phyloP scores from a whole-genome alignment of 2,329 filamentous ascomycete genomes.

The Clarireedia sp. region DNA sequence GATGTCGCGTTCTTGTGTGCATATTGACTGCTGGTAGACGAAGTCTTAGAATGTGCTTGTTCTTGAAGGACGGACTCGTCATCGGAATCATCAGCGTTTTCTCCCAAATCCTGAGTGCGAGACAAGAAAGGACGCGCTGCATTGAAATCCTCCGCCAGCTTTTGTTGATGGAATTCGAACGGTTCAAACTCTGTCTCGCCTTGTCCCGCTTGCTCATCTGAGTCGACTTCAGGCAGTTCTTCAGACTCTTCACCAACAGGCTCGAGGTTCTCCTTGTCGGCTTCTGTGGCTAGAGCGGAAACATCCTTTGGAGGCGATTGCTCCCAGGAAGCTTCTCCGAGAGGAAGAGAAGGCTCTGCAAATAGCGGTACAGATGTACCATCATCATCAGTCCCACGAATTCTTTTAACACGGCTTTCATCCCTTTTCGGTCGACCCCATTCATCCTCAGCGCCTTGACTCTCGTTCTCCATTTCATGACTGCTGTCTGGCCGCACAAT shows the following conservation, averaged over 20 bases:
- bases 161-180: conserved; percentile 49
- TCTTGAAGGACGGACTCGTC: conserved; percentile 13
- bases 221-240: conserved; percentile 18
- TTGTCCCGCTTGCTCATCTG: conserved; percentile 34
- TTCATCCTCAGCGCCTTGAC: conserved; percentile 42
- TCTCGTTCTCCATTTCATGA: conserved; percentile 34
- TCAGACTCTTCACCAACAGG: conserved; percentile 15
- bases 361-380: conserved; percentile 70
- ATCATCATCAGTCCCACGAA: conserved; percentile 54
- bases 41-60: conserved; percentile 10
- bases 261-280: conserved; percentile 28
- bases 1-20: conserved; percentile 38
- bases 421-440: conserved; percentile 55
- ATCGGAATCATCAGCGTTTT: conserved; percentile 15
- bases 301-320: conserved; percentile 27
- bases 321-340: conserved; percentile 28
- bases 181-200: conserved; percentile 48
- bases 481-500: conserved; percentile 61
- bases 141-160: conserved; percentile 33
- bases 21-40: conserved; percentile 12
- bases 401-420: conserved; percentile 67
- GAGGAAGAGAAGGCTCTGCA: conserved; percentile 45
- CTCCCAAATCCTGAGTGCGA: conserved; percentile 5
- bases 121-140: conserved; percentile 26
- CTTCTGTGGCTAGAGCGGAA: conserved; percentile 3